Evolutionary conservation across 805 yeast species (phyloP).

Genomic region (Yarrowia hollandica): DNA sequence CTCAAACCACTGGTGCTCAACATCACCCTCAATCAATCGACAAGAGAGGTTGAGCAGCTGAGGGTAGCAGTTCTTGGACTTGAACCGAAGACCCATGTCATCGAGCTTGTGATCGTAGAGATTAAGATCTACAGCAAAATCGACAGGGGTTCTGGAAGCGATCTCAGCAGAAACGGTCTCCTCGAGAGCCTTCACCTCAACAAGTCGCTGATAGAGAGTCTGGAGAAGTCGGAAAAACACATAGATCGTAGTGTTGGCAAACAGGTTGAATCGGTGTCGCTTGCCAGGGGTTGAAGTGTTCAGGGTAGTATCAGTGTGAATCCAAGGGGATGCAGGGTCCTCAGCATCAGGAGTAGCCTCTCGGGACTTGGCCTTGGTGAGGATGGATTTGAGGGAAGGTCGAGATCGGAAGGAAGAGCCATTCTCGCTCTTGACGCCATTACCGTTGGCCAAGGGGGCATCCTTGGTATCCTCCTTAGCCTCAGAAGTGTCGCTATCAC

Average conservation of each 20-base stretch:
- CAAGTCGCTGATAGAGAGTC: conserved; percentile 75
- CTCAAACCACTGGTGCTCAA: conserved; percentile 94
- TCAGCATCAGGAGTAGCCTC: conserved; percentile 25
- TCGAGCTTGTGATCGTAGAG: conserved; percentile 76
- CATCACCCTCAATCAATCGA: conserved; percentile 78
- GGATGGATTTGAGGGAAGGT: neutral
- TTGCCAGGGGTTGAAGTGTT: conserved; percentile 33
- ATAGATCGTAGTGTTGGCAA: conserved; percentile 85
- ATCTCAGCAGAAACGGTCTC: conserved; percentile 72
- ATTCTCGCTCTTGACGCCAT: neutral
- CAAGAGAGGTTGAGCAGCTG: conserved; percentile 78
- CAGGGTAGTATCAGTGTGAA: conserved; percentile 44
- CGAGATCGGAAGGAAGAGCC: neutral
- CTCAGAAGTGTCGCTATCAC: neutral
- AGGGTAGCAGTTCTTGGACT: conserved; percentile 50
- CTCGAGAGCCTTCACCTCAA: conserved; percentile 72
- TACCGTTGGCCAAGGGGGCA: neutral
- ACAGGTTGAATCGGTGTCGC: conserved; percentile 64
- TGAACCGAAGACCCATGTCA: conserved; percentile 74
- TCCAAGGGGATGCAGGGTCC: conserved; percentile 42
- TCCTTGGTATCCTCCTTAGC: neutral
- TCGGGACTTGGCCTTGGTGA: conserved; percentile 24
- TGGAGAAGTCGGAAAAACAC: conserved; percentile 85
- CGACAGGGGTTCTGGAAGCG: conserved; percentile 45
- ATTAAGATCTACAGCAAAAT: conserved; percentile 85